These are phyloP conservation scores for Zygotorulaspora florentina DNA, from an alignment of 805 yeast genomes.

Conservation along the genomic window DNA sequence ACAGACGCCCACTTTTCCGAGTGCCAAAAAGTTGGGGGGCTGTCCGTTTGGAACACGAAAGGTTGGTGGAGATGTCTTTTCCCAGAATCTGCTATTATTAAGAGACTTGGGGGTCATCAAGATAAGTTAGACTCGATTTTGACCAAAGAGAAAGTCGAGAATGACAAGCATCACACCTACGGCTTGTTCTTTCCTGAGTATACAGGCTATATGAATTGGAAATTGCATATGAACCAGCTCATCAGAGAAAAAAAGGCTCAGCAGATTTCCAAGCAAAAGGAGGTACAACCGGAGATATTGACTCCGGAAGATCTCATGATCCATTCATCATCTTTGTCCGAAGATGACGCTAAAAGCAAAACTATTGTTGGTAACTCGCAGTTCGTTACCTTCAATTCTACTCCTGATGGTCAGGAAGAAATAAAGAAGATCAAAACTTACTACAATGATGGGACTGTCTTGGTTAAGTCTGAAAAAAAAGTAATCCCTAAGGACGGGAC, in stretches of 20 bases:
- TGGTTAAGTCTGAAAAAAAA: constrained; percentile 38
- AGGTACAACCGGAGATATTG: constrained; percentile 7
- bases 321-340: constrained; percentile 7
- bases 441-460: constrained; percentile 43
- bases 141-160: constrained; percentile 57
- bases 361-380: constrained; percentile 39
- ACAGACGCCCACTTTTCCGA: constrained; percentile 52
- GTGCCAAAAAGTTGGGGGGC: constrained; percentile 64
- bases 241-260: constrained; percentile 34
- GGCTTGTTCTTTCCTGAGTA: constrained; percentile 64
- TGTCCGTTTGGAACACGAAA: constrained; percentile 72
- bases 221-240: constrained; percentile 47
- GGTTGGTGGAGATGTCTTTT: constrained; percentile 92
- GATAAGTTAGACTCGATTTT: constrained; percentile 36
- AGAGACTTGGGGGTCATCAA: constrained; percentile 25
- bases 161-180: constrained; percentile 40
- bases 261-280: not conserved
- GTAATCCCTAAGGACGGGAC: constrained; percentile 38
- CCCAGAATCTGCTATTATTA: constrained; percentile 48
- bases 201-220: constrained; percentile 66
- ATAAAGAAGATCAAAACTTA: constrained; percentile 36
- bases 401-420: constrained; percentile 45
- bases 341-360: constrained; percentile 13
- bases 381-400: constrained; percentile 35
- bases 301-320: constrained; percentile 30